Conservation (phyloP, 139 green algal genomes). For the Chlamydomonas eustigma region DNA sequence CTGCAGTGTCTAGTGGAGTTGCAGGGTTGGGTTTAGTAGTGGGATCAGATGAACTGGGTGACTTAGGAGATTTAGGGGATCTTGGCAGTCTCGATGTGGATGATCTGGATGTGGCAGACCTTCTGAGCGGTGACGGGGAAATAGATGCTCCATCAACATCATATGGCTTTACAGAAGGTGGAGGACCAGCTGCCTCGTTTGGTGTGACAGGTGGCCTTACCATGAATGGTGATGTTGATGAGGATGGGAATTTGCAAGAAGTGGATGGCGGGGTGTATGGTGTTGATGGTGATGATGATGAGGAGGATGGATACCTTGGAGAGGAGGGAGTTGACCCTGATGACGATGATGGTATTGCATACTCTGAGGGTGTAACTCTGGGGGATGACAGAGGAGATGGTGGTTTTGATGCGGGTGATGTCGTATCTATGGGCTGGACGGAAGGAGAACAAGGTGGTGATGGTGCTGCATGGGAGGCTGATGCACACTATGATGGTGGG, state of each 20-base stretch:
- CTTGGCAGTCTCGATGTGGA: neutral
- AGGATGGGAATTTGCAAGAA: too few relatives aligned
- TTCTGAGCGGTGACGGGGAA: constrained; percentile 3
- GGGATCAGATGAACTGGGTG: neutral
- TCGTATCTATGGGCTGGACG: neutral
- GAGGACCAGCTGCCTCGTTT: neutral
- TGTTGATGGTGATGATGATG: neutral
- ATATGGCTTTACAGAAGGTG: neutral
- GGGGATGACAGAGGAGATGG: neutral
- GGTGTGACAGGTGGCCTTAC: neutral
- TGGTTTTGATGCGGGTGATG: neutral
- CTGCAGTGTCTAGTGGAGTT: too few relatives aligned
- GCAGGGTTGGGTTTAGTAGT: too few relatives aligned
- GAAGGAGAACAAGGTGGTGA: neutral
- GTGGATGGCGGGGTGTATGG: neutral
- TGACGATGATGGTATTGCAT: too few relatives aligned
- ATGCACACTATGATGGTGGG: too few relatives aligned
- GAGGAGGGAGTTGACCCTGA: too few relatives aligned
- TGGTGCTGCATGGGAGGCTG: too few relatives aligned
- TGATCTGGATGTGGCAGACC: neutral
- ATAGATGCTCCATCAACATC: neutral
- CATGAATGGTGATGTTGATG: too few relatives aligned
- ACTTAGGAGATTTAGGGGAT: neutral
- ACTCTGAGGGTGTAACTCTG: neutral
- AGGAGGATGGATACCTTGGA: neutral